A percentile compares a stretch with the other conserved stretches of the same genome.
Evolutionary conservation across 352 stramenopile genomes (phyloP).

Genomic region (Pythium volutum): DNA sequence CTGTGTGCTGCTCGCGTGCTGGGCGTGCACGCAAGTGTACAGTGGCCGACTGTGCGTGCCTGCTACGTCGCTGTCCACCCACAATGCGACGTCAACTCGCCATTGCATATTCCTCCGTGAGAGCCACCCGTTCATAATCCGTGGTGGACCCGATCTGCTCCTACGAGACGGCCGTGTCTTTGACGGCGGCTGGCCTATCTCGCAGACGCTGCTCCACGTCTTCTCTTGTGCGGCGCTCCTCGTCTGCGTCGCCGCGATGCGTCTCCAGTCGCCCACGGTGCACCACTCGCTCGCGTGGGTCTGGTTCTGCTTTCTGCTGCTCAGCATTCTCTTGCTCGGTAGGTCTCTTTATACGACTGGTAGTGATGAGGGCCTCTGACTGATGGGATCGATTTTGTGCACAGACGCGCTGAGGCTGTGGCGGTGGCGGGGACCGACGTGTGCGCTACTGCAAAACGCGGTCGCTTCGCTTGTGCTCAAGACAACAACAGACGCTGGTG

Average conservation of each 20-base stretch:
- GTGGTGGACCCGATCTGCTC: not conserved
- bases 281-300: slow-evolving; percentile 13
- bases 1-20: not conserved
- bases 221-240: not conserved
- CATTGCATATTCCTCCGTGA: not conserved
- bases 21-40: slow-evolving; percentile 12
- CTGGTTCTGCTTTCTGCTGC: not conserved
- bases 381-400: not conserved
- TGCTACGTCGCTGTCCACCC: not conserved
- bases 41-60: not conserved
- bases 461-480: not conserved
- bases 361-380: not conserved
- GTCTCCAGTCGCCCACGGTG: not conserved
- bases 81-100: not conserved
- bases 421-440: slow-evolving; percentile 3
- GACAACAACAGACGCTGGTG: not conserved
- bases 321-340: slow-evolving; percentile 9
- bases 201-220: slow-evolving; percentile 12
- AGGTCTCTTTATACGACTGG: not conserved
- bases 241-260: slow-evolving; percentile 2
- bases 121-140: not conserved
- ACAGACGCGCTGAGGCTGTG: slow-evolving; percentile 4
- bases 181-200: slow-evolving; percentile 10
- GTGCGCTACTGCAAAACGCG: not conserved
- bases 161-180: not conserved